Evolutionary conservation across 306 rosid genomes (phyloP), one percentile per base, ranked within the genome.

Genomic region (Fagus sylvatica): DNA sequence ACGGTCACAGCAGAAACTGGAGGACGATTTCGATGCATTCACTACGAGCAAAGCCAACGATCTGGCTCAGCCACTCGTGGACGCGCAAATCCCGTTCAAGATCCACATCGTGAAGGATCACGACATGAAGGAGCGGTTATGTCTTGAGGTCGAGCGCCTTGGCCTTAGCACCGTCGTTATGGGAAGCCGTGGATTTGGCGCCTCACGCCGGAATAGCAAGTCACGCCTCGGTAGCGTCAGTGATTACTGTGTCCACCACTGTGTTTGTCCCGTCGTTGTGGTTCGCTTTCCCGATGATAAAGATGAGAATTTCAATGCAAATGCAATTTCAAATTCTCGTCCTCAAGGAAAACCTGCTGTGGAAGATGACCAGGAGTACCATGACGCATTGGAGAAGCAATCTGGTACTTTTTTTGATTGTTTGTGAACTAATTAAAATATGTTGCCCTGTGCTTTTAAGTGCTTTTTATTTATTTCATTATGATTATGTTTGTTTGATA

Each of bases 181-280:
- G 97, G 99, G 98, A 2, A 93, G 99, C 78, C 83, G 99, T 6
- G 98, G 99, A 16, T 87, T 88, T 41, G 97, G 98, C 28, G 97
- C 97, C 1, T 74, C 87, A 0, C 90, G 84, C 84, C 75, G 93
- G 13, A 74, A 68, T 19, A 4, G 85, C 2, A 91, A 86, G 76
- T 76, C 72, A 4, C 84, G 93, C 75, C 95, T 95, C 4, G 99
- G 99, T 0, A 95, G 99, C 72, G 96, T 95, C 0, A 91, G 98
- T 46, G 93, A 91, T 64, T 95, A 95, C 73, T 95, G 98, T 32
- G 99, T 95, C 51, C 97, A 70, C 30, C 99, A 93, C 71, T 95
- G 96, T 69, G 90, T 93, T 10, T 91, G 99, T 62, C 99, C 98
- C 15, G 98, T 95, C 11, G 97, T 95, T 37, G 94, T 95, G 7